Conservation (phyloP, 2,329 filamentous ascomycete species). For the Exophiala aquamarina region DNA sequence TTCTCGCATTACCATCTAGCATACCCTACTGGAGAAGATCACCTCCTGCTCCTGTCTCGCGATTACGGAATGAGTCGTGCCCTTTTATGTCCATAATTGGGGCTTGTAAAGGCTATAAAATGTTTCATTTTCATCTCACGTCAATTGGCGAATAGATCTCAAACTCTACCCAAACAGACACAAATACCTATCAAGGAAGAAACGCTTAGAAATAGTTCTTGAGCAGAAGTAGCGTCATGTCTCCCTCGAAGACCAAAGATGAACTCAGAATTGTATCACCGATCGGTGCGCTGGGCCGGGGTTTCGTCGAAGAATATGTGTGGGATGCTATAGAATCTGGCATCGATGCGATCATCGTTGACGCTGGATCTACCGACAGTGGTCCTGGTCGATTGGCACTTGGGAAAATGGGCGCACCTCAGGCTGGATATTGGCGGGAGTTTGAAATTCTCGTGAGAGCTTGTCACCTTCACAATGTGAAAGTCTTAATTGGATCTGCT, state of each 20-base stretch:
- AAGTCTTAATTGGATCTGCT: slow-evolving; percentile 45
- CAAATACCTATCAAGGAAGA: too few species aligned
- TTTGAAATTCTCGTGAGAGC: slow-evolving; percentile 41
- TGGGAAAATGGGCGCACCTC: slow-evolving; percentile 12
- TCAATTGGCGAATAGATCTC: too few species aligned
- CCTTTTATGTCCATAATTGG: too few species aligned
- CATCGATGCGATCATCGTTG: slow-evolving; percentile 30
- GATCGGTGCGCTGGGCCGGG: slow-evolving; percentile 14
- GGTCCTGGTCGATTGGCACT: slow-evolving; percentile 33
- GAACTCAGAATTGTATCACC: slow-evolving; percentile 17
- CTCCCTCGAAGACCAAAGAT: slow-evolving; percentile 6
- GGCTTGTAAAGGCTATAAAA: too few species aligned
- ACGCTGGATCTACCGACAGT: slow-evolving; percentile 35
- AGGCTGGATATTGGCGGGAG: slow-evolving; percentile 33
- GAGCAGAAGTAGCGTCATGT: too few species aligned
- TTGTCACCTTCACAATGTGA: slow-evolving; percentile 36
- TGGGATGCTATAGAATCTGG: slow-evolving; percentile 16
- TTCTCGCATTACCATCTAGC: too few species aligned
- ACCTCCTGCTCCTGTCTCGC: too few species aligned
- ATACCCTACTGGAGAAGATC: too few species aligned
- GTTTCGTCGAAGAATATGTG: slow-evolving; percentile 9
- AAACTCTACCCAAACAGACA: too few species aligned
- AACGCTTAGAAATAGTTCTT: too few species aligned
- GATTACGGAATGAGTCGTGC: too few species aligned
- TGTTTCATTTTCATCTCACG: too few species aligned